Base-by-base conservation (phyloP, 257 asterid genomes). In the Gentiana dahurica region DNA sequence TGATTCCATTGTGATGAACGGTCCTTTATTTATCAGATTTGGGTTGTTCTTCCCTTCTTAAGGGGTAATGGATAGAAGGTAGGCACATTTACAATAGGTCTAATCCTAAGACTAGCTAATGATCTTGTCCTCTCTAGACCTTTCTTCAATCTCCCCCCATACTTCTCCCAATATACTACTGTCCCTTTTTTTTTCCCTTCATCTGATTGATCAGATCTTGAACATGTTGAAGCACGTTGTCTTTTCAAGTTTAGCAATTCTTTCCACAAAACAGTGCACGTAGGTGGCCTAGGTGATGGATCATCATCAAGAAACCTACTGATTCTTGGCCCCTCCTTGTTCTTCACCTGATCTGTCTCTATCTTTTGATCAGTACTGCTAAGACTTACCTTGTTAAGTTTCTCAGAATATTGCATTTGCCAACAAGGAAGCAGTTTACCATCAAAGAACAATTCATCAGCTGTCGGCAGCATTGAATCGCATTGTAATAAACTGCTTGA, bases 261-360 rank as follows among this genome's bases (percentile, higher is more conserved):
- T 59, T 89, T 89, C 95, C 92, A 89, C 46, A 89, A 45, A 57
- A 89, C 93, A 33, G 87, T 86, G 62, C 97, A 89, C 53, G 76
- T 86, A 2, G 97, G 97, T 9, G 95, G 97, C 65, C 97, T 70
- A 3, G 97, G 97, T 8, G 97, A 89, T 0, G 97, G 97, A 70
- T 86, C 97, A 36, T 89, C 97, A 61, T 89, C 98, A 32, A 79
- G 54, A 38, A 87, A 79, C 98, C 92, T 87, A 64, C 69, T 75
- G 32, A 69, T 71, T 45, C 77, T 70, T 55, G 57, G 61, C 53
- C 72, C 91, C 36, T 77, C 78, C 60, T 82, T 71, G 24, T 39
- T 56, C 12, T 43, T 68, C n/a, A 5, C 60, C 33, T 46, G 50
- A 50, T 6, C 37, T 48, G 54, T 51, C 4, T 51, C 54, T 4